phyloP scores from a whole-genome alignment of 1,139 yeast species.

The Candida sp. region DNA sequence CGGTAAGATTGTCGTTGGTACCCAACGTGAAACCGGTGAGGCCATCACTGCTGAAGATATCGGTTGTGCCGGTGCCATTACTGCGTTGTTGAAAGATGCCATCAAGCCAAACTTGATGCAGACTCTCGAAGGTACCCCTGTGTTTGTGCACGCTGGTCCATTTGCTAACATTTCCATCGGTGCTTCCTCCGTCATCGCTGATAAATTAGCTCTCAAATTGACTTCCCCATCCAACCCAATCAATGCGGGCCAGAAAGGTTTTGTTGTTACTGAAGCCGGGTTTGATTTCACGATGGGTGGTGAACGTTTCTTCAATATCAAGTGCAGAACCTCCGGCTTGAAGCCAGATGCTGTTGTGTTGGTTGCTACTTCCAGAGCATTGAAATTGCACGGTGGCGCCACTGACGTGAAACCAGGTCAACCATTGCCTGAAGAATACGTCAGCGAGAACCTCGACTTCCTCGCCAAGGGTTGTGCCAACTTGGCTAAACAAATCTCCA shows the following conservation, averaged over 20 bases:
- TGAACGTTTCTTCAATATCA: constrained; percentile 95
- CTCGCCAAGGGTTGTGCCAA: constrained; percentile 86
- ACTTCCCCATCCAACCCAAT: constrained; percentile 52
- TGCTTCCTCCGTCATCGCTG: constrained; percentile 94
- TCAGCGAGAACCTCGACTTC: constrained; percentile 84
- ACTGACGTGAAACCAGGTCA: constrained; percentile 98
- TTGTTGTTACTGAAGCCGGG: constrained; percentile 97
- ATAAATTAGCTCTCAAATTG: constrained; percentile 91
- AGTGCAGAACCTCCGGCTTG: constrained; percentile 92
- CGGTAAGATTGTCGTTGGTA: constrained; percentile 91
- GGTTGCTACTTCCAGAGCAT: constrained; percentile 97
- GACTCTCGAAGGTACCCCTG: constrained; percentile 98
- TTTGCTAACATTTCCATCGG: constrained; percentile 98
- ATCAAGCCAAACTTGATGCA: constrained; percentile 98
- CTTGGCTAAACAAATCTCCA: constrained; percentile 88
- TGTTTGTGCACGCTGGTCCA: constrained; percentile 98
- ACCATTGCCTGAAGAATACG: constrained; percentile 85
- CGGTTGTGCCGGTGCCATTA: constrained; percentile 97
- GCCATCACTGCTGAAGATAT: constrained; percentile 97
- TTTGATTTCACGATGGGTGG: constrained; percentile 99
- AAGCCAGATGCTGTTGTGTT: constrained; percentile 92
- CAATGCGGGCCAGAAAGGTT: constrained; percentile 86
- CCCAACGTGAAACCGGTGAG: constrained; percentile 74
- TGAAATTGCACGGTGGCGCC: constrained; percentile 98
- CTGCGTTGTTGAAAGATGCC: constrained; percentile 96